Evolutionary conservation across 2,329 filamentous ascomycete genomes (phyloP), one percentile per base, ranked within the genome.

Genomic region (Aspergillus tamarii): DNA sequence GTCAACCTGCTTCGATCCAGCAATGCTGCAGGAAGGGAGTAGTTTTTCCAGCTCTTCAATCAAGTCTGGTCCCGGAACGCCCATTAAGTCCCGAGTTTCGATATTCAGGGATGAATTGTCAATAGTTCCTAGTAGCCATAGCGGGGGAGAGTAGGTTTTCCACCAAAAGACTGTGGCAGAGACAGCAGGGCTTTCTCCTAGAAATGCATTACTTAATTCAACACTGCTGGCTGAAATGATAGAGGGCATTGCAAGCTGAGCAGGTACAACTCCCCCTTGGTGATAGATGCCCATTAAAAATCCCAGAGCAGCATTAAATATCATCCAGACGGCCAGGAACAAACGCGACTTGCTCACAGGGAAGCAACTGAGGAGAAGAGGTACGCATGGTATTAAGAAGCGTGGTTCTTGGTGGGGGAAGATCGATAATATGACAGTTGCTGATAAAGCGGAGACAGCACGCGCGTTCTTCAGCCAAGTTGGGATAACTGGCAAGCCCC

Each of bases 81-180:
- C 83, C 82, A 85, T 84, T 30, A 84, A 71, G 66, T 84, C 82
- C 14, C 73, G 72, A 1, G 82, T 84, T 16, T 73, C 68, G 67
- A 83, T 76, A 55, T 76, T 65, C 53, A 75, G 67, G 11, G 68
- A 68, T 5, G 69, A 46, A 21, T 69, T 72, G 39, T 70, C 71
- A 45, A 75, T 72, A 6, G 76, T 73, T 23, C 83, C 83, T 7
- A 85, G 74, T 16, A 85, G 72, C 81, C 84, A 85, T 10, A 78
- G 76, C 4, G 84, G 83, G 2, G 84, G 83, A 10, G 82, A 81
- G 67, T 85, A 85, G 3, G 84, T 84, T 66, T 85, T 84, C 84
- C 84, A 85, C 83, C 83, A 85, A 62, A 84, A 77, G 19, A 83
- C 80, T 6, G 78, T 78, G 10, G 74, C 76, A 11, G 71, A 71